These are phyloP conservation scores for Yamadazyma sp. DNA, from an alignment of 1,139 yeast genomes.

Conservation along the genomic window DNA sequence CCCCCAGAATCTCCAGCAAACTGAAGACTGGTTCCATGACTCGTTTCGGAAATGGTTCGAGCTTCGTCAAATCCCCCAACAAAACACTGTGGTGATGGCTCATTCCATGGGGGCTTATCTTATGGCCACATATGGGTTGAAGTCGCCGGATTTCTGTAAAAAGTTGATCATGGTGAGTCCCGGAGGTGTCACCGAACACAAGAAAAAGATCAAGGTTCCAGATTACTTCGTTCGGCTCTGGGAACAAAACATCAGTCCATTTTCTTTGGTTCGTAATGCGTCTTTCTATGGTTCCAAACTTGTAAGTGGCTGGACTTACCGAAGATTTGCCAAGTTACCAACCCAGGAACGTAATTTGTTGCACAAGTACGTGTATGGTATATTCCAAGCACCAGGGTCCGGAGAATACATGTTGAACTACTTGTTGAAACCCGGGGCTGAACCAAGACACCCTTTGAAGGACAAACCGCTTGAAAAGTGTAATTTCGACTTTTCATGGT, in stretches of 20 bases:
- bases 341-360: conserved; percentile 41
- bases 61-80: conserved; percentile 28
- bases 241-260: conserved; percentile 74
- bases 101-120: conserved; percentile 68
- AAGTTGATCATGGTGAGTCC: conserved; percentile 57
- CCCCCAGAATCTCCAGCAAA: conserved; percentile 29
- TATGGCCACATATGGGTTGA: conserved; percentile 48
- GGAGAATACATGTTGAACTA: conserved; percentile 77
- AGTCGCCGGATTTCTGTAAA: conserved; percentile 43
- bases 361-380: conserved; percentile 68
- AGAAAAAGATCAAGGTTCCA: conserved; percentile 51
- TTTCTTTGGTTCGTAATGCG: conserved; percentile 60
- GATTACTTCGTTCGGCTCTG: conserved; percentile 63
- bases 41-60: conserved; percentile 48
- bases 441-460: conserved; percentile 62
- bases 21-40: conserved; percentile 56
- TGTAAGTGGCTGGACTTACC: conserved; percentile 75
- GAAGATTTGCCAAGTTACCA: conserved; percentile 57
- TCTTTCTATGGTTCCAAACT: conserved; percentile 69
- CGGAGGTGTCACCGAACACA: conserved; percentile 59
- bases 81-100: conserved; percentile 48
- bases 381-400: conserved; percentile 69
- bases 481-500: conserved; percentile 59
- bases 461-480: conserved; percentile 49
- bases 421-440: conserved; percentile 72